Conservation (phyloP, 2,329 filamentous ascomycete species). For the Cytospora piceicola region DNA sequence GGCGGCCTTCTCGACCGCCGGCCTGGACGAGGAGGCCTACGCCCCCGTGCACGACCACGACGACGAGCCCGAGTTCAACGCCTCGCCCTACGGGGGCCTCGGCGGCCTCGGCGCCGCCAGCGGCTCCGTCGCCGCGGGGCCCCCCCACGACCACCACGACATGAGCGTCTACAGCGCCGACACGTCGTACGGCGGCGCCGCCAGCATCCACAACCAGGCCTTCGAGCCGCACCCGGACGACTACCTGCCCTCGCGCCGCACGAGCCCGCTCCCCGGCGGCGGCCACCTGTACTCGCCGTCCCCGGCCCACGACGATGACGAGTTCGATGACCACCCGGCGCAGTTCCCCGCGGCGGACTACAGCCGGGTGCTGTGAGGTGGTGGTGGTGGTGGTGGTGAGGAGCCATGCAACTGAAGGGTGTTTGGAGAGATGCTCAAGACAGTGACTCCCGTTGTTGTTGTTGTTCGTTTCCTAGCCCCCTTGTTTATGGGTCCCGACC, state of each 20-base stretch:
- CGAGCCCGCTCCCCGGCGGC: conserved; percentile 12
- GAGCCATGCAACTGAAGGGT: conserved; percentile 24
- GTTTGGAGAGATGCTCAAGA: neutral
- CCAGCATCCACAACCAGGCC: conserved; percentile 42
- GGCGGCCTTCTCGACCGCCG: conserved; percentile 69
- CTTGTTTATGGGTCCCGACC: neutral
- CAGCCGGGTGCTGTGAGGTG: conserved; percentile 49
- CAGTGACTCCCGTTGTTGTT: neutral
- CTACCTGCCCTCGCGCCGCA: conserved; percentile 44
- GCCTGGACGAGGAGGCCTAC: conserved; percentile 69
- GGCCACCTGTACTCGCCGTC: conserved; percentile 43
- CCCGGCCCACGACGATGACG: conserved; percentile 48
- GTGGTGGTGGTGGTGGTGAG: conserved; percentile 23
- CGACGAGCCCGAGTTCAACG: conserved; percentile 37
- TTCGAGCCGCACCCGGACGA: conserved; percentile 55
- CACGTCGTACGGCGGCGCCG: conserved; percentile 32
- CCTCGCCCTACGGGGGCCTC: conserved; percentile 31
- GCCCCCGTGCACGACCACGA: conserved; percentile 62
- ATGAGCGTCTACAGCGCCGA: conserved; percentile 28
- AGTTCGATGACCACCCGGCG: conserved; percentile 51
- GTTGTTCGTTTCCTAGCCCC: no score
- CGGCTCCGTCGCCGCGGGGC: conserved; percentile 34
- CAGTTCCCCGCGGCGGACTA: conserved; percentile 64
- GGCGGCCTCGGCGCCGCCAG: conserved; percentile 29
- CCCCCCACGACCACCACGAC: conserved; percentile 35